Base-by-base conservation (phyloP, 31 red algal species). In the Asparagopsis taxiformis region DNA sequence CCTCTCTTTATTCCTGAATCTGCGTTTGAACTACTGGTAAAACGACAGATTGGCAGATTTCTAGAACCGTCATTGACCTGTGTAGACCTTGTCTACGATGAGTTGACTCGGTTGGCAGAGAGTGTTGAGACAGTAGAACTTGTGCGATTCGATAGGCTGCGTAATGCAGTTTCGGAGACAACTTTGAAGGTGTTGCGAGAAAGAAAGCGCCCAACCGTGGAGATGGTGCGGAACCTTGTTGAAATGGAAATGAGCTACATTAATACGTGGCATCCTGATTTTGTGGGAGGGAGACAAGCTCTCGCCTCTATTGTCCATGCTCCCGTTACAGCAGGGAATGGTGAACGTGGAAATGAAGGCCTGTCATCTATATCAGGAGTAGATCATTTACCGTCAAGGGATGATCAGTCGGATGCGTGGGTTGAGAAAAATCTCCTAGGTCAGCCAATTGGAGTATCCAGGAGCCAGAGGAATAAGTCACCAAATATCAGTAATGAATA, bases 1-100 rank as follows among this genome's bases (percentile, higher is more conserved):
- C 84, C 96, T n/a, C 71, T 99, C 30, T 99, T 99, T 59, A 84
- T 99, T 49, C 96, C 96, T n/a, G 96, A 99, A 65, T 57, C 70
- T 6, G 91, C 91, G 4, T 99, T 99, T 77, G 96, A 94, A 43
- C 61, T 94, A 29, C 68, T 99, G 10, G 92, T 94, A 19, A 88
- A 82, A 68, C 71, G 77, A 35, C 96, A 91, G 59, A 92, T 99
- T 31, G 33, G 48, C 32, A 70, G 80, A 19, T 99, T 99, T 69
- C 36, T 92, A 28, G 72, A 84, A 17, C 96, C 96, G 7, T 59
- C 87, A 0, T 54, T 93, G 17, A 54, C 80, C 31, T 99, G 96
- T 58, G 96, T 95, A 0, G 96, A 99, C 55, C 58, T 93, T 67
- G 92, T 99, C 38, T 94, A 95, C 51, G 83, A 95, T 55, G 96